Base-by-base conservation (phyloP, 2,329 filamentous ascomycete genomes). In the Cytospora leucostoma region DNA sequence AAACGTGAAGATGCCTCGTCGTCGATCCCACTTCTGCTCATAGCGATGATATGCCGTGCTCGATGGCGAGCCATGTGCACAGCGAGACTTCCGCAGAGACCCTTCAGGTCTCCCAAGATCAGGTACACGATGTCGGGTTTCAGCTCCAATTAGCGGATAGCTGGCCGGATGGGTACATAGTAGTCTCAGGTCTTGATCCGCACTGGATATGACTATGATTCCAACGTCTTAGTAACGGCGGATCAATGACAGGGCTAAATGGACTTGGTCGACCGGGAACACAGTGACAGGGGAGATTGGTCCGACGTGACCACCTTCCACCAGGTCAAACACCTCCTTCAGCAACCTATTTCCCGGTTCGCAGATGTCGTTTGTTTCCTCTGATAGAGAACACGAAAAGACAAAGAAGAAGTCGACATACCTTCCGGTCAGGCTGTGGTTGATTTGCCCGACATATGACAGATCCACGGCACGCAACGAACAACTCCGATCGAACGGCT, bases 101-200 rank as follows among this genome's bases (percentile, higher is more conserved):
- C 75, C 27, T 71, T 72, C 0, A 78, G 62, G 7, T 77, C 77
- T 17, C 77, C 76, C 0, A 75, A 71, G 12, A 79, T 70, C 2
- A 79, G 68, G 56, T 78, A 79, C 0, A 71, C 68, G 1, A 54
- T 70, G 40, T 74, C 67, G 0, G 62, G 17, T 2, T 62, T 37
- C 13, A 75, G 65, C 2, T 44, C n/a, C 6, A 74, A 60, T 1
- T n/a, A 35, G 10, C 57, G 67, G 3, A 64, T 7, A 0, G 61
- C 65, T 4, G 68, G 68, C 5, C 69, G 54, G 38, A 71, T 66
- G 5, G 68, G 69, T 7, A 75, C n/a, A n/a, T n/a, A n/a, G n/a
- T n/a, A n/a, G 44, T 34, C 72, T 62, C 12, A 67, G 59, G 27
- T 71, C 64, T 27, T 56, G 37, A 12, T 67, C 15, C 4, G 60